Evolutionary conservation across 129 eudicot species (phyloP).

Genomic region (Pseudognaphalium luteoalbum): DNA sequence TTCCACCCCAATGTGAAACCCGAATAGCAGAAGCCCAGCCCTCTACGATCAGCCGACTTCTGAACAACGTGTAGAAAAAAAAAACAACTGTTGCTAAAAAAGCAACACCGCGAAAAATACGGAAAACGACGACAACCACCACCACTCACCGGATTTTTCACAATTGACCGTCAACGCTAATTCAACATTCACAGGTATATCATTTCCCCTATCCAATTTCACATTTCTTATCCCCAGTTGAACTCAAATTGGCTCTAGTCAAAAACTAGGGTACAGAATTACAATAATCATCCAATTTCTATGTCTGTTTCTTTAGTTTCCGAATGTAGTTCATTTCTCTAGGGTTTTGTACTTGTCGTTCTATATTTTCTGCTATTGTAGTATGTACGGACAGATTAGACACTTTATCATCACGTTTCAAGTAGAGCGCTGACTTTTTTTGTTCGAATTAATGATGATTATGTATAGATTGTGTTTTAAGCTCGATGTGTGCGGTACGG

Average conservation of each 20-base stretch:
- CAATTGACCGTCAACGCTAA: neutral
- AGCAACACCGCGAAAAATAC: constrained; percentile 28
- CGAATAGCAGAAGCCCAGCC: constrained; percentile 32
- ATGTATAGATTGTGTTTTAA: constrained; percentile 6
- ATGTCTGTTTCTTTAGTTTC: neutral
- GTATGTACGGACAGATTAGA: neutral
- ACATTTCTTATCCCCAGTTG: constrained; percentile 16
- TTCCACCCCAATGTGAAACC: constrained; percentile 12
- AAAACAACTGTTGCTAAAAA: neutral
- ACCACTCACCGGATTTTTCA: constrained; percentile 23
- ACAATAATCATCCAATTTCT: constrained; percentile 13
- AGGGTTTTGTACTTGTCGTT: neutral
- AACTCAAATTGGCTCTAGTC: neutral
- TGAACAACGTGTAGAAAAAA: constrained; percentile 21
- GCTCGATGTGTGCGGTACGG: neutral
- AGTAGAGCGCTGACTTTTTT: constrained; percentile 27
- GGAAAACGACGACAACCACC: constrained; percentile 28
- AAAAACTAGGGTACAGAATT: constrained; percentile 26
- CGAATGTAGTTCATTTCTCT: constrained; percentile 24
- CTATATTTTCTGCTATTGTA: constrained; percentile 4
- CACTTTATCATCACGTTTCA: constrained; percentile 9
- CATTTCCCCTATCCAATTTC: constrained; percentile 35
- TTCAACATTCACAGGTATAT: constrained; percentile 30
- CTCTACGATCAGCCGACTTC: constrained; percentile 33
- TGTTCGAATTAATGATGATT: constrained; percentile 17